These are phyloP conservation scores for Leptographium radiaticola DNA, from an alignment of 2,329 filamentous ascomycete species.

Conservation along the genomic window DNA sequence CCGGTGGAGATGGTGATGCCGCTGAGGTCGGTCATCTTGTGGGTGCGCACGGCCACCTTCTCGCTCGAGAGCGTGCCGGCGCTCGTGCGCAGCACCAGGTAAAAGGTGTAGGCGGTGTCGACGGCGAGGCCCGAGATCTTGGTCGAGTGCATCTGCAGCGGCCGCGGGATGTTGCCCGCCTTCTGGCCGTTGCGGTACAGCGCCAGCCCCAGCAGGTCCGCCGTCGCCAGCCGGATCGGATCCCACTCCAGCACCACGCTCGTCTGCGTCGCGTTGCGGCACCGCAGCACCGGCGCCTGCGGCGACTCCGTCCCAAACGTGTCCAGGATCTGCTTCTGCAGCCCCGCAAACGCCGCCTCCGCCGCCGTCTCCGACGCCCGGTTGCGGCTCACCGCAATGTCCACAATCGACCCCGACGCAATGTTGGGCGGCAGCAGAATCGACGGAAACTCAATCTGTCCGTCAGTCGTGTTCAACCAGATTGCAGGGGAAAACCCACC, in stretches of 20 bases:
- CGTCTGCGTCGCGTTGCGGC: conserved; percentile 97
- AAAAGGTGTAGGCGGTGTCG: conserved; percentile 91
- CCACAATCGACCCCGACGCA: conserved; percentile 90
- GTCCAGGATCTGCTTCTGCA: conserved; percentile 81
- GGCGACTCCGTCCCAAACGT: conserved; percentile 78
- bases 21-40: conserved; percentile 96
- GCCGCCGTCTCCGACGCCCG: conserved; percentile 61
- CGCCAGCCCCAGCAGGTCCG: conserved; percentile 76
- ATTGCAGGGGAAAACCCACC: conserved; percentile 37
- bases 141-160: conserved; percentile 77
- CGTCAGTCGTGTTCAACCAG: neutral
- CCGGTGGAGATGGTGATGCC: conserved; percentile 92
- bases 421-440: conserved; percentile 94
- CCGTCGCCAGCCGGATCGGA: conserved; percentile 81
- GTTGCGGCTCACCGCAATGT: conserved; percentile 91
- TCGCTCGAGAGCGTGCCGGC: conserved; percentile 80
- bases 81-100: conserved; percentile 78
- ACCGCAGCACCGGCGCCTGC: conserved; percentile 64
- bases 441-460: conserved; percentile 93
- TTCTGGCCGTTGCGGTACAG: conserved; percentile 95
- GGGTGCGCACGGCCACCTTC: conserved; percentile 73
- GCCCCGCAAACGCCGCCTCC: conserved; percentile 61
- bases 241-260: conserved; percentile 98
- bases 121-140: conserved; percentile 96
- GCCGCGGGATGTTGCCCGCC: conserved; percentile 84